Conservation (phyloP, 208 protist species). For the Vickermania spadyakhi region DNA sequence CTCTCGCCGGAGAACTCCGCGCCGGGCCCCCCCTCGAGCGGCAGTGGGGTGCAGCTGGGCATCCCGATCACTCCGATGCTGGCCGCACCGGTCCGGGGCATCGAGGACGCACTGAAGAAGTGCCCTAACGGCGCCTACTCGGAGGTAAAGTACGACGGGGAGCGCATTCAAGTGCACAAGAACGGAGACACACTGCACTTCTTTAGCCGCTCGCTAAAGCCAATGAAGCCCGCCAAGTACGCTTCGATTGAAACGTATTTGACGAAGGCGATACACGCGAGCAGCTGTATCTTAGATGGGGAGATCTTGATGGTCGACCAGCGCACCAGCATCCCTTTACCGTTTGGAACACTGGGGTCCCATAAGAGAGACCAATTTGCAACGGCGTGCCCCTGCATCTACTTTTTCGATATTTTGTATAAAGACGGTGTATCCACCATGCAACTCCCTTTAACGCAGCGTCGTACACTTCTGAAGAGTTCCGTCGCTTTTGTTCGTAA, state of each 20-base stretch:
- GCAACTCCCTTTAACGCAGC: slow-evolving; percentile 18
- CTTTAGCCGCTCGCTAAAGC: slow-evolving; percentile 70
- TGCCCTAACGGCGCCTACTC: slow-evolving; percentile 75
- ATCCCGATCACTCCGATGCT: slow-evolving; percentile 45
- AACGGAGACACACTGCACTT: slow-evolving; percentile 39
- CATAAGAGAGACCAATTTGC: slow-evolving; percentile 61
- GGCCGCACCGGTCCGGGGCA: slow-evolving; percentile 19
- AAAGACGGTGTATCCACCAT: slow-evolving; percentile 44
- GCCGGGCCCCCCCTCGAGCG: not conserved
- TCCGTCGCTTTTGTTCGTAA: slow-evolving; percentile 21
- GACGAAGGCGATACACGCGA: slow-evolving; percentile 28
- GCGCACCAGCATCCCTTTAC: slow-evolving; percentile 42
- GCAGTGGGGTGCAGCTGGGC: slow-evolving; percentile 20
- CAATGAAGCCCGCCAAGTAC: slow-evolving; percentile 59
- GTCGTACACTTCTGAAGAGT: slow-evolving; percentile 22
- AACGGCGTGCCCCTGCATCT: slow-evolving; percentile 56
- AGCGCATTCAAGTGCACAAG: slow-evolving; percentile 84
- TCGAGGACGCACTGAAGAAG: slow-evolving; percentile 34
- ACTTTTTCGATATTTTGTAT: slow-evolving; percentile 86
- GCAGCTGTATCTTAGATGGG: slow-evolving; percentile 73
- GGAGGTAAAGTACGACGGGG: slow-evolving; percentile 87
- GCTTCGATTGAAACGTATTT: slow-evolving; percentile 38
- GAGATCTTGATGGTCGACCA: slow-evolving; percentile 83
- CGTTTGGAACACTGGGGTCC: slow-evolving; percentile 80
- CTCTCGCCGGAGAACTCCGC: not conserved